A percentile compares a stretch with the other conserved stretches of the same genome.
Evolutionary conservation across 495 filamentous ascomycete species (phyloP).

Genomic region (Elaphomyces granulatus): DNA sequence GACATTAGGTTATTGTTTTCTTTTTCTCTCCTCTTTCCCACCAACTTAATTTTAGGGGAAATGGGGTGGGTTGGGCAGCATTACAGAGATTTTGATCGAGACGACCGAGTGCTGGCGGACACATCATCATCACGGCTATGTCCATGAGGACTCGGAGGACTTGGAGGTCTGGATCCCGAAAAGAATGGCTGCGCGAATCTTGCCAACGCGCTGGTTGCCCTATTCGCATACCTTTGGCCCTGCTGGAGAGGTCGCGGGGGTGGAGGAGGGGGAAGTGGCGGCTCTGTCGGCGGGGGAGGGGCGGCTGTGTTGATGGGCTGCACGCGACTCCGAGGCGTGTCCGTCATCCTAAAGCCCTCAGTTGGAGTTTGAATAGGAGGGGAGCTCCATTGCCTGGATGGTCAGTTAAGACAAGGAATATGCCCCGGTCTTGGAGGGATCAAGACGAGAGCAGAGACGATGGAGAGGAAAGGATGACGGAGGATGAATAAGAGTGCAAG

Average conservation of each 20-base stretch:
- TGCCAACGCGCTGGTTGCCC: constrained; percentile 40
- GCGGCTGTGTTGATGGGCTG: constrained; percentile 26
- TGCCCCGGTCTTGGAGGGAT: too few species aligned
- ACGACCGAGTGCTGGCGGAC: constrained; percentile 20
- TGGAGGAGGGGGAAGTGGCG: constrained; percentile 34
- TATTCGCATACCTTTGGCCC: constrained; percentile 31
- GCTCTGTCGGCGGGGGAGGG: constrained; percentile 9
- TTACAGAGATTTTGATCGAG: constrained; percentile 31
- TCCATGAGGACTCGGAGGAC: constrained; percentile 24
- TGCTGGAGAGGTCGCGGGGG: constrained; percentile 37
- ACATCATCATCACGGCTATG: constrained; percentile 15
- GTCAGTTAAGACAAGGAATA: background rate
- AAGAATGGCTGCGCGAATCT: constrained; percentile 45
- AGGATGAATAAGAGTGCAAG: too few species aligned
- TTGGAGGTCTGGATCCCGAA: constrained; percentile 40
- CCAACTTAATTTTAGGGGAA: background rate
- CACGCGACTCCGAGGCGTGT: background rate
- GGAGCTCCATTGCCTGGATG: too few species aligned
- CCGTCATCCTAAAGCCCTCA: too few species aligned
- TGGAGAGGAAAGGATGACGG: too few species aligned
- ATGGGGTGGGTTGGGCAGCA: constrained; percentile 2
- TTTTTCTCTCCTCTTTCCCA: too few species aligned
- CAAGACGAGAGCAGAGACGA: too few species aligned
- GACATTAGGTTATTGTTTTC: too few species aligned
- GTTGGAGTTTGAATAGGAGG: too few species aligned